Base-by-base conservation (phyloP, 164 flowering plant species). In the Tetrastigma voinierianum region DNA sequence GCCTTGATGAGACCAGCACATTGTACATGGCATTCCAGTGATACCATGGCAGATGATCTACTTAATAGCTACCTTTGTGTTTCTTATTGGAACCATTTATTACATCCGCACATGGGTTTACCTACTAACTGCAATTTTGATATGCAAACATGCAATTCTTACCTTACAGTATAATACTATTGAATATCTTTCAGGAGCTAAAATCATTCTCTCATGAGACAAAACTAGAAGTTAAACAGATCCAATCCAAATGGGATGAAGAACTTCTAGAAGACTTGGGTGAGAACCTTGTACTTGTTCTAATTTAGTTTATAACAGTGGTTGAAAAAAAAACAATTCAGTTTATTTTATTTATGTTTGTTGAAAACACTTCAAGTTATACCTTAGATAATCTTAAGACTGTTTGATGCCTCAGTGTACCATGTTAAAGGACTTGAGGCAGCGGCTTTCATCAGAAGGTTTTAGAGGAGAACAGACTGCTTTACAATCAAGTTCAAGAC, bases 401-500 rank as follows among this genome's bases (percentile, higher is more conserved):
- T 19, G 1, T 72, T 19, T 55, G 9, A 67, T 73, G 21, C 66
- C 46, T 55, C 79, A 92, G 98, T 61, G 43, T 60, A 76, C 62
- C 83, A 87, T 70, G 62, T 90, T 13, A 78, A 82, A 65, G 77
- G 82, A 51, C 82, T 93, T 40, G 91, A 79, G 72, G 78, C 64
- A 17, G 82, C 93, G 96, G 20, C 76, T 84, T 40, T 83, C 89
- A 93, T 78, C 90, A 89, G 62, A 84, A 81, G 72, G 84, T 90
- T 60, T 67, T 93, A 43, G 96, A 86, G 62, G 98, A 93, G 76
- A 93, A 93, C 49, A 91, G 97, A 4, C 12, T 40, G 51, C 86
- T 93, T 19, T 89, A 84, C 80, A 91, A 91, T 84, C 90, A 86
- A 83, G 91, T 93, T 48, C 97, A 89, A 68, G 98, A 93, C 66